These are phyloP conservation scores for Apiospora arundinis DNA, from an alignment of 2,329 filamentous ascomycete genomes.

Conservation along the genomic window DNA sequence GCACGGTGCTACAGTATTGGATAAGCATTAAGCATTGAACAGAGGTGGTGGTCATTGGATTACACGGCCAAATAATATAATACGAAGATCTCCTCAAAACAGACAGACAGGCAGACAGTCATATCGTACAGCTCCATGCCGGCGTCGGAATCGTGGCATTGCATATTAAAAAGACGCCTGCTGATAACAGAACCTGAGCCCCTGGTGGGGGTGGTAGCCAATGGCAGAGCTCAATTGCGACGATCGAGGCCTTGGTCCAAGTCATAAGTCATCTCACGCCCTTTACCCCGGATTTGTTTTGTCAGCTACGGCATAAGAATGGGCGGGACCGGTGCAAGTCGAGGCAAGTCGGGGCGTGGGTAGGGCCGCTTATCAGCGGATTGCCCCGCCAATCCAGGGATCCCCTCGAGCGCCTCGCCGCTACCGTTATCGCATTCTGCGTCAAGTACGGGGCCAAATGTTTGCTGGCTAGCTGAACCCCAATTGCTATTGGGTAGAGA, in stretches of 20 bases:
- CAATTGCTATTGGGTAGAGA: neutral
- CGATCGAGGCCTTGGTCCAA: neutral
- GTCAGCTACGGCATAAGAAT: neutral
- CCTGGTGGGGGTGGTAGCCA: neutral
- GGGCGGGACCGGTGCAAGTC: neutral
- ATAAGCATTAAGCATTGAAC: neutral
- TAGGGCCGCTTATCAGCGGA: constrained; percentile 17
- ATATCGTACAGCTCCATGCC: neutral
- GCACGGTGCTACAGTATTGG: neutral
- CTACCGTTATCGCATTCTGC: constrained; percentile 9
- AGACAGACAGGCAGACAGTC: too few relatives aligned
- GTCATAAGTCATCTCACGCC: neutral
- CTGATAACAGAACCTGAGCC: neutral
- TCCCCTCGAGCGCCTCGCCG: neutral
- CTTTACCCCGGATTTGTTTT: constrained; percentile 6
- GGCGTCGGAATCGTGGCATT: constrained; percentile 11
- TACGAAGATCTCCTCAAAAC: neutral
- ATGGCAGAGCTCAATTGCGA: neutral
- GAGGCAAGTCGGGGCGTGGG: neutral
- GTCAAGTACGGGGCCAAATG: neutral
- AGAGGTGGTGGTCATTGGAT: neutral
- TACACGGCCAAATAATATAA: neutral
- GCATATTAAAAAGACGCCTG: neutral
- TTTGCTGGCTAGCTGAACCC: neutral
- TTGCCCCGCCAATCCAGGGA: constrained; percentile 8